Percentiles rank a stretch among this genome's conserved stretches.
phyloP scores from a whole-genome alignment of 1,284 basidiomycete genomes.

The Porodaedalea pini region DNA sequence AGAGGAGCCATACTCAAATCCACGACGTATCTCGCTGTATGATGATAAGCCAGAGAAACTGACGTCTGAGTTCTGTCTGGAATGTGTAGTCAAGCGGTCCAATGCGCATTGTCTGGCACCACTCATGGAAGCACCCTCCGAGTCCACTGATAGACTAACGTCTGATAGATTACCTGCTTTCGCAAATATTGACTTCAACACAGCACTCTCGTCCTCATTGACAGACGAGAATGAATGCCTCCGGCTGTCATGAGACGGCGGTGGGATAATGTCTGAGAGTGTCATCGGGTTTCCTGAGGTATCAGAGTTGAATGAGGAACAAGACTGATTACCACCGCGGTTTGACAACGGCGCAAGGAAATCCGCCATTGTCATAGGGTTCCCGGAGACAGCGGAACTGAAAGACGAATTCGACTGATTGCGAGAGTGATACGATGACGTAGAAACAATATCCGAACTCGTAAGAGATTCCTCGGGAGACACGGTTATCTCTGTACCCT shows the following conservation, averaged over 20 bases:
- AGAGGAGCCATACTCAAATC: slow-evolving; percentile 64
- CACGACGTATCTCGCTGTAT: slow-evolving; percentile 68
- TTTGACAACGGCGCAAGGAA: slow-evolving; percentile 64
- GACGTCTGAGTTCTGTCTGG: slow-evolving; percentile 47
- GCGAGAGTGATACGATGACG: background rate
- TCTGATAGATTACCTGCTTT: slow-evolving; percentile 39
- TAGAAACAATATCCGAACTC: slow-evolving; percentile 10
- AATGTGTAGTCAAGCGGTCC: slow-evolving; percentile 33
- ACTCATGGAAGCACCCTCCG: slow-evolving; percentile 38
- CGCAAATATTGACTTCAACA: slow-evolving; percentile 58
- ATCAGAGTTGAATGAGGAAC: slow-evolving; percentile 24
- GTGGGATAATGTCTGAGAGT: slow-evolving; percentile 71
- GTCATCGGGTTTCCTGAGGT: slow-evolving; percentile 41
- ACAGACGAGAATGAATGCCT: slow-evolving; percentile 45
- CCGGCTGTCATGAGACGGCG: slow-evolving; percentile 44
- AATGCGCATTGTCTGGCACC: slow-evolving; percentile 26
- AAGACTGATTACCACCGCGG: slow-evolving; percentile 42
- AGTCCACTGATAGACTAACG: slow-evolving; percentile 26
- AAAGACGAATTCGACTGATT: slow-evolving; percentile 18
- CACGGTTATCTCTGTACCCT: background rate
- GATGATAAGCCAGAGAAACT: slow-evolving; percentile 71
- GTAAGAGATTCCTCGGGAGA: slow-evolving; percentile 20
- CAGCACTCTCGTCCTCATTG: slow-evolving; percentile 49
- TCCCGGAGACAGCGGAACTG: slow-evolving; percentile 23
- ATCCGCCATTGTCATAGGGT: slow-evolving; percentile 60